These are phyloP conservation scores for Iris pallida DNA, from an alignment of 116 monocot genomes.

Conservation along the genomic window DNA sequence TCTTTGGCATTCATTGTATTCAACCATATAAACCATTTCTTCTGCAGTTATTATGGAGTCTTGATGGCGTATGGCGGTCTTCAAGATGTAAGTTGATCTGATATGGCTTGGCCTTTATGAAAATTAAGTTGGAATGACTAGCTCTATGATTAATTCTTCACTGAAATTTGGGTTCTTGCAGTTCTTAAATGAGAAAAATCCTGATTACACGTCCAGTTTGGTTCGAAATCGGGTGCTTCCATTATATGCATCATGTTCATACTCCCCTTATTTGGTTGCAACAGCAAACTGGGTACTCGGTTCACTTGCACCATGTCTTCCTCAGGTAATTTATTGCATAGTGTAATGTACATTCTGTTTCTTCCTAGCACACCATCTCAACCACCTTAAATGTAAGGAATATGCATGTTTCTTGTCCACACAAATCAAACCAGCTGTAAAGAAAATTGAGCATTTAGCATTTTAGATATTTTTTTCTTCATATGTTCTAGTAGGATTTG, in stretches of 20 bases:
- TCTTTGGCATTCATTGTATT: conserved; percentile 10
- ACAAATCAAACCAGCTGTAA: too few relatives aligned
- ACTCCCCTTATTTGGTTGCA: conserved; percentile 55
- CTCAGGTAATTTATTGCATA: conserved; percentile 39
- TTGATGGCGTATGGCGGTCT: conserved; percentile 80
- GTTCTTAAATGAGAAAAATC: conserved; percentile 62
- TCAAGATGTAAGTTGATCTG: conserved; percentile 56
- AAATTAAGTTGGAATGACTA: not conserved
- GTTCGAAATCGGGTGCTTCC: conserved; percentile 56
- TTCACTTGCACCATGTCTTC: conserved; percentile 59
- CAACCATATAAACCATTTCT: conserved; percentile 8
- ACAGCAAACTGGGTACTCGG: conserved; percentile 76
- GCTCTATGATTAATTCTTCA: conserved; percentile 1
- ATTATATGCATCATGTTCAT: conserved; percentile 38
- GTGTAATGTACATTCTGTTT: too few relatives aligned
- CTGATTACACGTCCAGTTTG: conserved; percentile 46
- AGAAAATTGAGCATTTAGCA: too few relatives aligned
- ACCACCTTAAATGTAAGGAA: too few relatives aligned
- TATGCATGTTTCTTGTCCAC: too few relatives aligned
- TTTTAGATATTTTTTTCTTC: too few relatives aligned
- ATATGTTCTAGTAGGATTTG: too few relatives aligned
- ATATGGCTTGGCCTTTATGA: not conserved
- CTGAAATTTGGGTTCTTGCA: conserved; percentile 22
- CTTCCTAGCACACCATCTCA: too few relatives aligned
- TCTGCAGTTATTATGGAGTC: conserved; percentile 72